Evolutionary conservation across 768 basidiomycete species (phyloP).

Genomic region (Serendipita sp.): DNA sequence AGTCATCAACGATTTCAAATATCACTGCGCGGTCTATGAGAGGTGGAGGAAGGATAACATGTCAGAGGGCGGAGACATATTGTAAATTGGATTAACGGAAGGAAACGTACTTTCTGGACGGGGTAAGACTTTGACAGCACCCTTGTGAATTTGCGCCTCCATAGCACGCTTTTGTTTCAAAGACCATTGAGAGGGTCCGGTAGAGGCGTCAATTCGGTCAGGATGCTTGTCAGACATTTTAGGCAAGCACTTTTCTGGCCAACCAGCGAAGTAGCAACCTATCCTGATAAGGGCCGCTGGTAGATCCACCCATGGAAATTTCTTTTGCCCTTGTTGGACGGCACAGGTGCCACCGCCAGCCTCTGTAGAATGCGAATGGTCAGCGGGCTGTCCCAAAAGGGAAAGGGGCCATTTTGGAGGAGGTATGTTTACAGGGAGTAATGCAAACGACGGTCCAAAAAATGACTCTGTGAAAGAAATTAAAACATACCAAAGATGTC

Average conservation of each 20-base stretch:
- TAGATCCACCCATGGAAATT: slow-evolving; percentile 2
- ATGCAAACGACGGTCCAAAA: background rate
- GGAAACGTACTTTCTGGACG: slow-evolving; percentile 3
- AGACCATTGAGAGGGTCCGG: slow-evolving; percentile 4
- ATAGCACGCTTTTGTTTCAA: slow-evolving; percentile 5
- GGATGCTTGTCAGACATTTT: slow-evolving; percentile 6
- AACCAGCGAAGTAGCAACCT: slow-evolving; percentile 5
- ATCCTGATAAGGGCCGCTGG: background rate
- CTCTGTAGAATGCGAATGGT: background rate
- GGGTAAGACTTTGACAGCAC: slow-evolving; percentile 2
- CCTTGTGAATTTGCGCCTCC: slow-evolving; percentile 3
- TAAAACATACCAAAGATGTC: background rate
- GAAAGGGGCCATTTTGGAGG: background rate
- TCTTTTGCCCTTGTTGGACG: slow-evolving; percentile 5
- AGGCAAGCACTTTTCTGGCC: slow-evolving; percentile 6
- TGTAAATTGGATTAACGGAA: background rate
- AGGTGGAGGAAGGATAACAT: background rate
- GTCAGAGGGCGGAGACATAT: background rate
- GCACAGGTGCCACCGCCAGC: slow-evolving; percentile 3
- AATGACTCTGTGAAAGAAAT: background rate
- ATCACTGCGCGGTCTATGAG: slow-evolving; percentile 1
- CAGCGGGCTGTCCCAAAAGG: too few species aligned
- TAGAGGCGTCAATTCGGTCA: slow-evolving; percentile 3
- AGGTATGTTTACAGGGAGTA: background rate
- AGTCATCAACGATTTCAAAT: slow-evolving; percentile 3